Base-by-base conservation (phyloP, 352 stramenopile species). In the Globisporangium heterothallicum region DNA sequence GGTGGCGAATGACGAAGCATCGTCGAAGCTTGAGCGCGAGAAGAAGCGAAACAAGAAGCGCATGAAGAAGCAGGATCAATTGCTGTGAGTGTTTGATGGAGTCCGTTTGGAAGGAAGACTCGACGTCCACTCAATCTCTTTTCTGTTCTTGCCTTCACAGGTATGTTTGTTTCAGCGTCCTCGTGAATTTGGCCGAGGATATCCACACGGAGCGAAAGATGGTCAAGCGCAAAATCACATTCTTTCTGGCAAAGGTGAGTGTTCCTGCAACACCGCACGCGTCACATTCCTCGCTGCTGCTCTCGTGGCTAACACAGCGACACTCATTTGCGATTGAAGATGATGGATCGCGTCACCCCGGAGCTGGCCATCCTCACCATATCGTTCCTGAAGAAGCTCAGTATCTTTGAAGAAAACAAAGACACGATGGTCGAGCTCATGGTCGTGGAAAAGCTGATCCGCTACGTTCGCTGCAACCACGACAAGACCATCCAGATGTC, bases 341-440 rank as follows among this genome's bases (percentile, higher is more conserved):
- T 97, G 59, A 71, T 98, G 8, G 83, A 96, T 48, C 77, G 87
- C 21, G 85, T 92, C 38, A 88, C 83, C 8, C 74, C 81, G 2
- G 86, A 98, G 53, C 70, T 97, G 27, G 68, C 97, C 13, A 95
- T 97, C 35, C 63, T 98, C 21, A 83, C 86, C 9, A 75, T 97
- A 10, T 79, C 80, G 18, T 97, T 98, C 53, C 64, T 98, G 38
- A 97, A 95, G 52, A 98, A 98, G 58, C 66, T 97, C 13, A 92
- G 85, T 48, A 93, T 98, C 45, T 97, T 97, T 61, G 82, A 97
- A 63, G 93, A 98, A 34, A 98, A 98, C 69, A 98, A 97, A 59
- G 77, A 97, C 40, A 60, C 78, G 35, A 94, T 98, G 78, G 75
- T 92, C 42, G 83, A 95, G 58, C 65, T 88, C 24, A 70, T 72